Evolutionary conservation across 2,329 filamentous ascomycete genomes (phyloP).

Genomic region (Colletotrichum godetiae): DNA sequence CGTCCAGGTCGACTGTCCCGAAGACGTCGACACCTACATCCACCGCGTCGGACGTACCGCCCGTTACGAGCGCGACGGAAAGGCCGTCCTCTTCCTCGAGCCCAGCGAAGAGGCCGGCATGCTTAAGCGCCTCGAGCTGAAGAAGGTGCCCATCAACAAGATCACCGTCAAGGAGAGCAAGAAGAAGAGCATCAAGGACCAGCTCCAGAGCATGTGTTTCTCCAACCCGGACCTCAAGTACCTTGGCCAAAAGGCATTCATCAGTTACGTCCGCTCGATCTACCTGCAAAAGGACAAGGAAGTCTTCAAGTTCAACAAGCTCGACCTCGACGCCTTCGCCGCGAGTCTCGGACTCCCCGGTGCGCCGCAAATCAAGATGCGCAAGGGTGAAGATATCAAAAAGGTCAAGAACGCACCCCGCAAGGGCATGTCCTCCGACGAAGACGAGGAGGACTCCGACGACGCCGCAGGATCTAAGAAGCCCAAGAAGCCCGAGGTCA

Average conservation of each 20-base stretch:
- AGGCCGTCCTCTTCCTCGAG: conserved; percentile 90
- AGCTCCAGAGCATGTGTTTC: conserved; percentile 95
- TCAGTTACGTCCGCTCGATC: conserved; percentile 87
- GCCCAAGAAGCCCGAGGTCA: conserved; percentile 77
- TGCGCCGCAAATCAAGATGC: conserved; percentile 91
- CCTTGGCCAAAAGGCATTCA: conserved; percentile 94
- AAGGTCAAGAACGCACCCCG: conserved; percentile 87
- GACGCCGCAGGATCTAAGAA: conserved; percentile 61
- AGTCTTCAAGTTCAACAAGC: conserved; percentile 84
- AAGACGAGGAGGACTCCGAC: conserved; percentile 70
- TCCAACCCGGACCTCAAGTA: conserved; percentile 95
- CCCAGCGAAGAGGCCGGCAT: conserved; percentile 95
- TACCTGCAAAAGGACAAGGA: conserved; percentile 93
- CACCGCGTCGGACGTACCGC: conserved; percentile 95
- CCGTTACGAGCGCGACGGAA: conserved; percentile 88
- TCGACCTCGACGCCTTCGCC: conserved; percentile 89
- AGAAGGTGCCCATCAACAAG: conserved; percentile 87
- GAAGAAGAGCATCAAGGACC: conserved; percentile 84
- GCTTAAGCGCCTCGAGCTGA: conserved; percentile 84
- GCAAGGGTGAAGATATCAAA: conserved; percentile 90
- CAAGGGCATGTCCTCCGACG: conserved; percentile 61
- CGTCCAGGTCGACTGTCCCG: conserved; percentile 96
- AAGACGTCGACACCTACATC: conserved; percentile 97
- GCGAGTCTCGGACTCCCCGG: conserved; percentile 89
- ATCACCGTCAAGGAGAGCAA: conserved; percentile 92